phyloP scores from a whole-genome alignment of 1,139 yeast species.

The Geotrichum histeridarum region DNA sequence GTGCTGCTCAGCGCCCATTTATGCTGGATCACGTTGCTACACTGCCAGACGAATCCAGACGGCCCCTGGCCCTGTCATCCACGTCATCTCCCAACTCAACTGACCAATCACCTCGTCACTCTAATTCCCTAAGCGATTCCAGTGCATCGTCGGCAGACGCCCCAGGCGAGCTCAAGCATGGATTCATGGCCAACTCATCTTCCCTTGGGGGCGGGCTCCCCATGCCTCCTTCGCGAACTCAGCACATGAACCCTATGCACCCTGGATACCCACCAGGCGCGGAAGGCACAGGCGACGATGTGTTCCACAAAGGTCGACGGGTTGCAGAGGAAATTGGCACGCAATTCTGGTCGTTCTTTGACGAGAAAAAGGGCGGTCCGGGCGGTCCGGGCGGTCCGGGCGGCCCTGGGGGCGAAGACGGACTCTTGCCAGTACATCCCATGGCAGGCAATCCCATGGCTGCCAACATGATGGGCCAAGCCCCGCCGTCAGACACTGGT shows the following conservation, averaged over 20 bases:
- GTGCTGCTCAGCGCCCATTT: background rate
- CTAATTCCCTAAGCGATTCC: conserved; percentile 17
- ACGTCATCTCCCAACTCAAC: conserved; percentile 9
- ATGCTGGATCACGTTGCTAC: background rate
- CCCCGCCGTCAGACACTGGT: conserved; percentile 4
- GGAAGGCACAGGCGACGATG: conserved; percentile 23
- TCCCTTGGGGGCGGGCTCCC: background rate
- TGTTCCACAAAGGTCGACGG: conserved; percentile 33
- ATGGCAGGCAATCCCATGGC: background rate
- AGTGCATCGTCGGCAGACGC: conserved; percentile 12
- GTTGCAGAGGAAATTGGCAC: conserved; percentile 36
- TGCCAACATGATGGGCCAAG: background rate
- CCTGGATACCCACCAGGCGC: background rate
- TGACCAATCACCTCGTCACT: conserved; percentile 10
- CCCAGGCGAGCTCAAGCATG: background rate
- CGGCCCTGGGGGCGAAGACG: background rate
- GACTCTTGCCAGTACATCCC: background rate
- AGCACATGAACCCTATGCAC: background rate
- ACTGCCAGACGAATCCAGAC: background rate
- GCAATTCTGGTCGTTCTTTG: conserved; percentile 37
- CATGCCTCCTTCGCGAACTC: background rate
- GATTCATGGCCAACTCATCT: background rate
- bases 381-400: background rate
- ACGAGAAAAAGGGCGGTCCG: conserved; percentile 35
- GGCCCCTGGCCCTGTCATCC: conserved; percentile 1